phyloP scores from a whole-genome alignment of 129 eudicot species.

The Helianthus tuberosus region DNA sequence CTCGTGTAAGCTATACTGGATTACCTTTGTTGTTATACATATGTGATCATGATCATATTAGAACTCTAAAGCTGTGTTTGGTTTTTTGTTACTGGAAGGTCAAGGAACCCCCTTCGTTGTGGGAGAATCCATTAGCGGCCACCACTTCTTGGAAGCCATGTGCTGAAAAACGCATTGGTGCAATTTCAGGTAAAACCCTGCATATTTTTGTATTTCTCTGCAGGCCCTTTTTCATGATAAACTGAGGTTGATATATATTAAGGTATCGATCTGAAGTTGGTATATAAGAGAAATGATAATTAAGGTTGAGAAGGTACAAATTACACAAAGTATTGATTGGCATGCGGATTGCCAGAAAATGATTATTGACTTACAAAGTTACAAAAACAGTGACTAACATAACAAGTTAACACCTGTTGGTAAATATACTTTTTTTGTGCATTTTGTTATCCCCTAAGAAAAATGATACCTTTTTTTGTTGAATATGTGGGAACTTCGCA shows the following conservation, averaged over 20 bases:
- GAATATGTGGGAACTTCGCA: neutral
- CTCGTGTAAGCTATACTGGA: constrained; percentile 57
- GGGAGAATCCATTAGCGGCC: constrained; percentile 98
- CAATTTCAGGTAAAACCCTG: constrained; percentile 64
- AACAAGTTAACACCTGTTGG: neutral
- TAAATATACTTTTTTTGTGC: neutral
- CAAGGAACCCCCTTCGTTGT: constrained; percentile 82
- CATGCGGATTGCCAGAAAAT: constrained; percentile 5
- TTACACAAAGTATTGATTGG: constrained; percentile 6
- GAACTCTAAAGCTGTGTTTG: constrained; percentile 20
- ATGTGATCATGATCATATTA: neutral
- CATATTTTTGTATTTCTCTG: constrained; percentile 9
- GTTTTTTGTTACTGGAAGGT: constrained; percentile 48
- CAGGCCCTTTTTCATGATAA: neutral
- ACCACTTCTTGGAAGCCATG: constrained; percentile 98
- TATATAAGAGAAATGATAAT: constrained; percentile 5
- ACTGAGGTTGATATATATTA: constrained; percentile 10
- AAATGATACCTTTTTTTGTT: neutral
- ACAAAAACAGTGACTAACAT: constrained; percentile 15
- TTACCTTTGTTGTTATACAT: constrained; percentile 14
- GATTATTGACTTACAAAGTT: neutral
- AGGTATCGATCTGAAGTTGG: constrained; percentile 16
- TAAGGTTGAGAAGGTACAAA: constrained; percentile 7
- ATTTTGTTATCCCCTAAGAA: neutral
- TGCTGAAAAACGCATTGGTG: constrained; percentile 74